Evolutionary conservation across 1,139 yeast species (phyloP), one percentile per base, ranked within the genome.

Genomic region (Yamadazyma diddensiae): DNA sequence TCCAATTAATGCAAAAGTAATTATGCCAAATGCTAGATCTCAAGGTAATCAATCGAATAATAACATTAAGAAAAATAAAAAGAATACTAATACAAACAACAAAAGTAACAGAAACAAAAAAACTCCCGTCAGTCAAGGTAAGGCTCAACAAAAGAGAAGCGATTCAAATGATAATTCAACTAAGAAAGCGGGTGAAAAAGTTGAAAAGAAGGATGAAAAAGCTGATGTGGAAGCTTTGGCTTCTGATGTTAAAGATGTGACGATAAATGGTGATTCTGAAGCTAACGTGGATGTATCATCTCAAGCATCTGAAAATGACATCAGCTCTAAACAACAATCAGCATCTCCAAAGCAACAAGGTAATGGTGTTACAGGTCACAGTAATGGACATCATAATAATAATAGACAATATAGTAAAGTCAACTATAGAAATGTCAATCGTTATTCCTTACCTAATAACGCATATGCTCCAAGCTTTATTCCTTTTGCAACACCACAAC

Each of bases 1-100:
- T 28, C 95, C 95, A n/a, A 79, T 82, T 53, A 75, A 77, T 34
- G 94, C 92, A 19, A 76, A 82, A 42, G 81, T 83, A 34, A 77
- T 75, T 32, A 66, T 75, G 39, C 34, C 41, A 24, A 61, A 55
- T 40, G 50, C 64, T 10, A 43, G 46, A 38, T 9, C 28, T 17
- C 30, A 28, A 18, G 31, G 26, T 27, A 18, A 22, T 21, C 35
- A 33, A 13, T 13, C 34, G 8, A 29, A 24, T 19, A 31, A 32
- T 14, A 24, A 30, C 14, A 35, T 34, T 18, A 22, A 26, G n/a
- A 29, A 36, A 14, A 34, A 32, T 14, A 35, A 55, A 38, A 50
- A 42, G 28, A 55, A 47, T 28, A 59, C 55, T 38, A 57, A 52
- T 43, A 61, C 54, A 31, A 61, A 55, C 31, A 50, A 50, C 43